Evolutionary conservation across 2,329 filamentous ascomycete species (phyloP).

Genomic region (Penicillium crustosum): DNA sequence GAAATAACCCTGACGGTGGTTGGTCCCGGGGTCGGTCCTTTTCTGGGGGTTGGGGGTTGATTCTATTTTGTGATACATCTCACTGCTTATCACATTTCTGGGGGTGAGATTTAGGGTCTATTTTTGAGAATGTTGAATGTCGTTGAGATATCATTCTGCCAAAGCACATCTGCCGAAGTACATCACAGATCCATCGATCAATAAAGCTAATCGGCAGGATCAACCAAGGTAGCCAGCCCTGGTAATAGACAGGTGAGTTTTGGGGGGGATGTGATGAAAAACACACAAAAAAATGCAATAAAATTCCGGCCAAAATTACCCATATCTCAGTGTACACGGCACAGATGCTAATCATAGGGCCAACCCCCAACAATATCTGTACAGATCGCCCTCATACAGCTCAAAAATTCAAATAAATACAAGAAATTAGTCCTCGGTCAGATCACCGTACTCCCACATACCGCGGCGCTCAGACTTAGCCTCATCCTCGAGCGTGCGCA

Average conservation of each 20-base stretch:
- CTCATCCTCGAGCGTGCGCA: constrained; percentile 71
- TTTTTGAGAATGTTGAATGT: neutral
- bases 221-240: neutral
- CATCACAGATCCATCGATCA: neutral
- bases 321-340: neutral
- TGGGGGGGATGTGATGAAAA: neutral
- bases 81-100: neutral
- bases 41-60: neutral
- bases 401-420: constrained; percentile 10
- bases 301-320: neutral
- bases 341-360: constrained; percentile 9
- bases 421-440: constrained; percentile 73
- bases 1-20: constrained; percentile 1
- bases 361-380: constrained; percentile 17
- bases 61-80: constrained; percentile 1
- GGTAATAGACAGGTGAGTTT: neutral
- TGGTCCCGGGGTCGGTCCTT: neutral
- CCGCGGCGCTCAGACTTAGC: constrained; percentile 79
- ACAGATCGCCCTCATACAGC: constrained; percentile 17
- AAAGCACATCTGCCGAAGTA: neutral
- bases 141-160: neutral
- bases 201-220: constrained; percentile 5
- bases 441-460: constrained; percentile 98
- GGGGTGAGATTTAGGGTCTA: too few relatives aligned
- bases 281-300: constrained; percentile 7